Percentiles rank a stretch among this genome's conserved stretches.
phyloP scores from a whole-genome alignment of 2,329 filamentous ascomycete species.

The Fusarium coffeatum region DNA sequence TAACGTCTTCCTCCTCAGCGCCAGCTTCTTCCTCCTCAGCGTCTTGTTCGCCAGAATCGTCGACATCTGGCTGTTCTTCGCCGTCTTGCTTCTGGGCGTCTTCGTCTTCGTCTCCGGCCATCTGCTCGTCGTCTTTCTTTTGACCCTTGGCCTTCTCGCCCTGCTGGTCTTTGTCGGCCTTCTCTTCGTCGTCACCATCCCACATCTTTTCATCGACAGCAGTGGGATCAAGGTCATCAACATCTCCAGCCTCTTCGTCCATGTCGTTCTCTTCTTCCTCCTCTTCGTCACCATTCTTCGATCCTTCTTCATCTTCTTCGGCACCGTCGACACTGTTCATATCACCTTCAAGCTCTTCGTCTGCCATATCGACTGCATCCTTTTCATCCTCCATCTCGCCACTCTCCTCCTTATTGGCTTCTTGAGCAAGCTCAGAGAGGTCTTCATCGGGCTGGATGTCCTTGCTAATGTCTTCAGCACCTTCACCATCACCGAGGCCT shows the following conservation, averaged over 20 bases:
- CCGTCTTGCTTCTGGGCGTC: constrained; percentile 63
- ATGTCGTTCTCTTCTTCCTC: constrained; percentile 78
- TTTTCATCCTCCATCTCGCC: constrained; percentile 81
- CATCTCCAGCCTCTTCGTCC: constrained; percentile 90
- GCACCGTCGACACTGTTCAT: constrained; percentile 73
- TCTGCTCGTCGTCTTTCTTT: constrained; percentile 72
- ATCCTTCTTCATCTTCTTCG: constrained; percentile 69
- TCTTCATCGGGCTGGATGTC: constrained; percentile 96
- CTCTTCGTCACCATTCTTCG: constrained; percentile 71
- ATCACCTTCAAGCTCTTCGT: constrained; percentile 91
- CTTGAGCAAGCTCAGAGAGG: constrained; percentile 88
- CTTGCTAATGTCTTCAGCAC: constrained; percentile 97
- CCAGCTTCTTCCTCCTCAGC: constrained; percentile 72
- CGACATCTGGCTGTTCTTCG: constrained; percentile 55
- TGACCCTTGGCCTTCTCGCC: constrained; percentile 78
- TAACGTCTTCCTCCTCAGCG: constrained; percentile 68
- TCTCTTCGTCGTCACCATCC: constrained; percentile 85
- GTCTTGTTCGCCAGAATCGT: constrained; percentile 57
- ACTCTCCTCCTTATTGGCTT: constrained; percentile 74
- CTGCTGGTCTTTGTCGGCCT: constrained; percentile 85
- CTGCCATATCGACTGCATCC: constrained; percentile 91
- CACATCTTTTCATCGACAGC: constrained; percentile 99
- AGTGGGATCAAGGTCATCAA: constrained; percentile 88
- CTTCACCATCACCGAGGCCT: constrained; percentile 93
- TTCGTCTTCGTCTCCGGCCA: constrained; percentile 69